Conservation (phyloP, 2,329 filamentous ascomycete species). For the Colletotrichum camelliae region DNA sequence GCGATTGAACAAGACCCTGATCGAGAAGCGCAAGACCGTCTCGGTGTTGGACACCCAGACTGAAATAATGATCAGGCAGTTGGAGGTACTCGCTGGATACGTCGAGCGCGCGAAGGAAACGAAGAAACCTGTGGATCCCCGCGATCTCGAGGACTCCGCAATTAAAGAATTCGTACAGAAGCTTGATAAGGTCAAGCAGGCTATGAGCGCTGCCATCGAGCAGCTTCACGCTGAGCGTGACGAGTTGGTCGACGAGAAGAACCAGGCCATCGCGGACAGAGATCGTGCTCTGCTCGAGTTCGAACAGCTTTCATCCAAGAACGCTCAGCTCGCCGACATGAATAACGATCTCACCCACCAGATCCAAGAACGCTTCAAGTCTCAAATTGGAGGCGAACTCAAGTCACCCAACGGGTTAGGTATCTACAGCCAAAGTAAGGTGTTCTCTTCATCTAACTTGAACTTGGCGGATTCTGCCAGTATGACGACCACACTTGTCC, state of each 20-base stretch:
- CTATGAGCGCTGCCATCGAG: constrained; percentile 63
- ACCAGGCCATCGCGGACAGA: constrained; percentile 80
- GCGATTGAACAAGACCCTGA: constrained; percentile 83
- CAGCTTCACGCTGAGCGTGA: constrained; percentile 75
- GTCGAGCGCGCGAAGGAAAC: constrained; percentile 85
- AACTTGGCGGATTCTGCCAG: constrained; percentile 56
- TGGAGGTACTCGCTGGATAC: constrained; percentile 88
- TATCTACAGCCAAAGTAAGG: constrained; percentile 61
- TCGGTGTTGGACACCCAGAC: constrained; percentile 92
- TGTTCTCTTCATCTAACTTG: constrained; percentile 53
- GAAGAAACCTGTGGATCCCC: constrained; percentile 79
- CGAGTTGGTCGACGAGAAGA: constrained; percentile 83
- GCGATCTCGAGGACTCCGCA: constrained; percentile 84
- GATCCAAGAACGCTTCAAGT: constrained; percentile 92
- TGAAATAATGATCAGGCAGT: constrained; percentile 91
- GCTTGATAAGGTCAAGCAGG: constrained; percentile 65
- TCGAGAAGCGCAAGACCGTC: constrained; percentile 95
- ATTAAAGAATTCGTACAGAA: constrained; percentile 90
- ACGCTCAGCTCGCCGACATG: constrained; percentile 90
- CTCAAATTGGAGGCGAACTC: constrained; percentile 62
- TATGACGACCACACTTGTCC: constrained; percentile 63
- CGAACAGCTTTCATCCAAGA: constrained; percentile 92
- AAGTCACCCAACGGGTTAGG: constrained; percentile 60
- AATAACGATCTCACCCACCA: constrained; percentile 95
- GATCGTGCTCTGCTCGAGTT: constrained; percentile 95